Evolutionary conservation across 805 yeast genomes (phyloP).

Genomic region (Candida insectorum): DNA sequence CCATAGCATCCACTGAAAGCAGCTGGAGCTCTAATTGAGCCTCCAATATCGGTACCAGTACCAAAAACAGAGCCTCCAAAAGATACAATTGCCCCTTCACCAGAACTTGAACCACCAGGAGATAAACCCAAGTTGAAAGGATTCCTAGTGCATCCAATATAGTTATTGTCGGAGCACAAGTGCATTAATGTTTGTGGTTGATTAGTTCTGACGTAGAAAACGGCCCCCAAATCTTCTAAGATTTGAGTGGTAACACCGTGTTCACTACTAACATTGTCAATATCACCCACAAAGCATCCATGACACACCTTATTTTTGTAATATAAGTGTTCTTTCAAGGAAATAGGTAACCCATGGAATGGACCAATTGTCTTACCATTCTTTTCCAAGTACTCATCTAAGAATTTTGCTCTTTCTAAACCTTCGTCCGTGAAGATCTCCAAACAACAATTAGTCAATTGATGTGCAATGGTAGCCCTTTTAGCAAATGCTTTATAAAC

Average conservation of each 20-base stretch:
- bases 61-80: conserved; percentile 41
- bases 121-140: conserved; percentile 37
- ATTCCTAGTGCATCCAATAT: conserved; percentile 31
- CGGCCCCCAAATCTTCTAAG: conserved; percentile 41
- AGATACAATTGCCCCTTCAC: conserved; percentile 41
- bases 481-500: conserved; percentile 41
- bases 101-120: conserved; percentile 43
- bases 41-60: conserved; percentile 43
- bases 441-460: conserved; percentile 41
- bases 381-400: conserved; percentile 48
- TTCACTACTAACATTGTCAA: conserved; percentile 23
- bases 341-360: conserved; percentile 63
- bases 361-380: conserved; percentile 56
- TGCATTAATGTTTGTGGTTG: conserved; percentile 46
- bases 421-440: conserved; percentile 57
- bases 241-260: conserved; percentile 31
- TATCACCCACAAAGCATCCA: conserved; percentile 35
- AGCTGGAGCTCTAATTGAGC: conserved; percentile 42
- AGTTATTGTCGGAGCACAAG: conserved; percentile 38
- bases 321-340: conserved; percentile 50
- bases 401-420: conserved; percentile 48
- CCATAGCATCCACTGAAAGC: conserved; percentile 40
- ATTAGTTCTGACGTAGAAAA: conserved; percentile 40
- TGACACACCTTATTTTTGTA: conserved; percentile 35
- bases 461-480: conserved; percentile 42